Evolutionary conservation across 2,329 filamentous ascomycete genomes (phyloP).

Genomic region (Alternaria sp.): DNA sequence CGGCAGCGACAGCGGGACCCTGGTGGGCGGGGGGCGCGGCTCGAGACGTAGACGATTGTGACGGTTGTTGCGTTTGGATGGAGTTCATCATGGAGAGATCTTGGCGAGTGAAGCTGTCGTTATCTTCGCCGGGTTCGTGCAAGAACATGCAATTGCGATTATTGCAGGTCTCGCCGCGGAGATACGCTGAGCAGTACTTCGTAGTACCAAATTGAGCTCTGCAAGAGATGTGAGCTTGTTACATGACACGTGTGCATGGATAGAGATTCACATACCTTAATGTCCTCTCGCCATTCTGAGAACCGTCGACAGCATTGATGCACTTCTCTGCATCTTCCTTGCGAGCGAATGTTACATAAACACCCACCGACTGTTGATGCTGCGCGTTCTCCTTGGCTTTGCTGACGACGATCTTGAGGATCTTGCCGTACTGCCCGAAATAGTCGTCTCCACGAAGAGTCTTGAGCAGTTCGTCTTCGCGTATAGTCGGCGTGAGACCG

Average conservation of each 20-base stretch:
- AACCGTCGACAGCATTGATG: conserved; percentile 91
- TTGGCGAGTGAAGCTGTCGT: conserved; percentile 93
- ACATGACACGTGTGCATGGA: background rate
- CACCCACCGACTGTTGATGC: conserved; percentile 83
- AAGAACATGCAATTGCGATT: conserved; percentile 98
- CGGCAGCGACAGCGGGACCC: conserved; percentile 59
- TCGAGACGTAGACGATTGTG: conserved; percentile 60
- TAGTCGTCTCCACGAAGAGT: conserved; percentile 90
- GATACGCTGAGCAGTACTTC: conserved; percentile 97
- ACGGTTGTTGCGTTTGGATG: conserved; percentile 76
- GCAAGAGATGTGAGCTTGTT: conserved; percentile 24
- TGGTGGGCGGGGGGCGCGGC: conserved; percentile 59
- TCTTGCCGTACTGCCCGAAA: conserved; percentile 97
- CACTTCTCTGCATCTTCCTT: conserved; percentile 90
- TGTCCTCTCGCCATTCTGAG: conserved; percentile 84
- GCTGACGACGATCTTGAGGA: conserved; percentile 98
- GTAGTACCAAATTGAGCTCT: conserved; percentile 84
- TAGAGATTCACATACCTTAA: conserved; percentile 65
- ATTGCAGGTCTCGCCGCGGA: conserved; percentile 91
- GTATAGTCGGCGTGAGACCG: conserved; percentile 86
- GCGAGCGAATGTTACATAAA: conserved; percentile 96
- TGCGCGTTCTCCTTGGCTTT: conserved; percentile 80
- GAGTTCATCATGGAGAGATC: conserved; percentile 95
- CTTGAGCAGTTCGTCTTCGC: conserved; percentile 89
- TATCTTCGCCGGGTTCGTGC: conserved; percentile 97